Base-by-base conservation (phyloP, 129 eudicot genomes). In the Logfia minima region DNA sequence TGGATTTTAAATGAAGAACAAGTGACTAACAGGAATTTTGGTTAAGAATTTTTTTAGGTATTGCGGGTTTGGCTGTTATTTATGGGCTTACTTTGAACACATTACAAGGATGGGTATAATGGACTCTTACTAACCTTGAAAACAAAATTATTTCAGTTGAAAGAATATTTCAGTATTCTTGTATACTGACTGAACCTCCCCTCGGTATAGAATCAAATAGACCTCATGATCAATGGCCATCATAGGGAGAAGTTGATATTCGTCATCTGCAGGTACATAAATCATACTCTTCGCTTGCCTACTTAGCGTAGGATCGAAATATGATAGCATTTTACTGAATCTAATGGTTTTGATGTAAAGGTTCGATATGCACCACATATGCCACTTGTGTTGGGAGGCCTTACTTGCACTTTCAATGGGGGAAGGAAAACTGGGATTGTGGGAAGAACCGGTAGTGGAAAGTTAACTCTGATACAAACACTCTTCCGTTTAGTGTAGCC, bases 381-480 rank as follows among this genome's bases (percentile, higher is more conserved):
- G 90, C 98, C 98, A 45, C 87, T 92, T 52, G 96, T 92, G 62
- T 78, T 92, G 55, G 79, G 87, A 74, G 96, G 93, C 53, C 86
- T 92, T 66, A 85, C 89, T 0, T 92, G 98, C 82, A 90, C 96
- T 68, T 88, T 92, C 81, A 66, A 52, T 18, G 98, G 98, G 65
- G 96, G 89, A 5, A 88, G 39, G 78, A 92, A 82, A 80, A 90
- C 90, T 4, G 98, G 97, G 43, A 90, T 93, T 45, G 98, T 93
- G 2, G 98, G 98, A 77, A 85, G 97, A 77, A 93, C 97, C 0
- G 98, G 98, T 18, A 90, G 98, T 77, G 98, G 98, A 29, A 93
- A 93, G 82, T 88, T 97, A 8, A 93, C 97, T 39, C 89, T 93
- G 41, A 93, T 90, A 53, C 97, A 90, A 73, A 82, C 98, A 29